Conservation (phyloP, 2,329 filamentous ascomycete species). For the Coniochaeta prunicola region DNA sequence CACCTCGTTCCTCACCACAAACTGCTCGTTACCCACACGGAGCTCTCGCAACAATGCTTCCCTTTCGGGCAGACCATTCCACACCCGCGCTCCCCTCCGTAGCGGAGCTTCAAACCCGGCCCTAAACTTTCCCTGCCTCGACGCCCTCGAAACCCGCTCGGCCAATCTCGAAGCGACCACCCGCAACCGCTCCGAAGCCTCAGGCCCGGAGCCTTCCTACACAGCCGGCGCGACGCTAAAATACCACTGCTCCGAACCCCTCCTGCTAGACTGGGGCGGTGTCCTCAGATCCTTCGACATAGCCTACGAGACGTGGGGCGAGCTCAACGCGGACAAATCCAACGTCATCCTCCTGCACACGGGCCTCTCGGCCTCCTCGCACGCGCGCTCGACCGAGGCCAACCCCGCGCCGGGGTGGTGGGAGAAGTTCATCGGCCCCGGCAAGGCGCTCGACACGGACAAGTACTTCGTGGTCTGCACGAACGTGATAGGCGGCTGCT, state of each 20-base stretch:
- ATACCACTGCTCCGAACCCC: conserved; percentile 66
- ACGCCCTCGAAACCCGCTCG: conserved; percentile 73
- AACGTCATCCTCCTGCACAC: conserved; percentile 93
- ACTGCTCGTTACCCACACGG: neutral
- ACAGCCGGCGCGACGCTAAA: conserved; percentile 77
- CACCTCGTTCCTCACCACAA: neutral
- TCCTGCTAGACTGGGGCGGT: conserved; percentile 91
- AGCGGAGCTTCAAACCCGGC: conserved; percentile 64
- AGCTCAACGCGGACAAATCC: conserved; percentile 68
- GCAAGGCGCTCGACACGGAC: conserved; percentile 76
- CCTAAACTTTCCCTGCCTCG: conserved; percentile 84
- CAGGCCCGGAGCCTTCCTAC: conserved; percentile 89
- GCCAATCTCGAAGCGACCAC: conserved; percentile 55
- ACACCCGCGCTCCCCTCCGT: conserved; percentile 11
- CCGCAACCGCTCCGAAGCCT: conserved; percentile 45
- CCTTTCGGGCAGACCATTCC: too few relatives aligned
- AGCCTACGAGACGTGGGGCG: conserved; percentile 90
- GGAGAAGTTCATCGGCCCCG: conserved; percentile 96
- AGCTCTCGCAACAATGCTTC: neutral
- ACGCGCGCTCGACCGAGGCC: conserved; percentile 81
- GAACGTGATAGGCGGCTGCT: conserved; percentile 93
- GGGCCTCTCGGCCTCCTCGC: conserved; percentile 91
- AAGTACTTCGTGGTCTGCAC: conserved; percentile 94
- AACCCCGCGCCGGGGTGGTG: conserved; percentile 95
- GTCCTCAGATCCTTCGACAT: conserved; percentile 82